Percentiles rank a stretch among this genome's conserved stretches.
phyloP scores from a whole-genome alignment of 192 early-diverging fungal genomes.

The Backusella westeae region DNA sequence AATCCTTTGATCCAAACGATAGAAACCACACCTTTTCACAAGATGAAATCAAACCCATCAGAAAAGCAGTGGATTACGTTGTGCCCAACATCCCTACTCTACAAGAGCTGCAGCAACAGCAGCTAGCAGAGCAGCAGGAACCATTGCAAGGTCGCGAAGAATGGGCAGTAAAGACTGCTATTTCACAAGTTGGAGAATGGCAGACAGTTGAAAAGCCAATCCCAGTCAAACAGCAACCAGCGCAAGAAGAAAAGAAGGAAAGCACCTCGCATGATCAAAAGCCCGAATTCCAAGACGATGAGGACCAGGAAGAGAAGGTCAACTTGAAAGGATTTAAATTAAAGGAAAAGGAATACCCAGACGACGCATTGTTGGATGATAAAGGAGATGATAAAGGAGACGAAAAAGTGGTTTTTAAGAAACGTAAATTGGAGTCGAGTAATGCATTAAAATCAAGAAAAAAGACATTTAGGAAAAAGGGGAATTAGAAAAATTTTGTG shows the following conservation, averaged over 20 bases:
- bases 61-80: slow-evolving; percentile 1
- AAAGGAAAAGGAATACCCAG: slow-evolving; percentile 49
- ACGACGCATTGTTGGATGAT: neutral
- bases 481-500: neutral
- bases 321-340: slow-evolving; percentile 49
- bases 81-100: neutral
- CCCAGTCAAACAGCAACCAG: neutral
- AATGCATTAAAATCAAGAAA: neutral
- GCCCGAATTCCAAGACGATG: slow-evolving; percentile 43
- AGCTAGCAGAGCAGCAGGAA: neutral
- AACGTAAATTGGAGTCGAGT: slow-evolving; percentile 37
- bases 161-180: slow-evolving; percentile 4
- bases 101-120: neutral
- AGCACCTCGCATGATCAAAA: neutral
- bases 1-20: slow-evolving; percentile 2
- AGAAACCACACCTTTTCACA: neutral
- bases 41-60: neutral
- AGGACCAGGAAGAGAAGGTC: slow-evolving; percentile 41
- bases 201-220: slow-evolving; percentile 12
- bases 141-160: slow-evolving; percentile 1
- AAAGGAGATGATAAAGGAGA: slow-evolving; percentile 16
- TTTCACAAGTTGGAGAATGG: slow-evolving; percentile 17
- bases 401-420: slow-evolving; percentile 42
- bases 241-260: neutral
- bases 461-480: slow-evolving; percentile 5